A percentile compares a stretch with the other conserved stretches of the same genome.
Conservation (phyloP, 345 rosid genomes). For the Passiflora organensis region DNA sequence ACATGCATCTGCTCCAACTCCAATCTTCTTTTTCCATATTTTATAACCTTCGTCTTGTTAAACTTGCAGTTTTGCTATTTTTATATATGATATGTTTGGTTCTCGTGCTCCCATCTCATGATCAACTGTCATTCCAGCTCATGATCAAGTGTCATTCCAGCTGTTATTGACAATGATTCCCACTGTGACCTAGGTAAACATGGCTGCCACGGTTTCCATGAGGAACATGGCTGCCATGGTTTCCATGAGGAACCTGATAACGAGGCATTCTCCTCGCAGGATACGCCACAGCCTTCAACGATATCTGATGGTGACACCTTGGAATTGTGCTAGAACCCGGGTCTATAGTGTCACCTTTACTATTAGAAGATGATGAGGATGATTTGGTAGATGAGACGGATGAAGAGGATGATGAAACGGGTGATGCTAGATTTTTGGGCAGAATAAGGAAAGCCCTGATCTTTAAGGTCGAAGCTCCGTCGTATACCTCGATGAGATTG, state of each 20-base stretch:
- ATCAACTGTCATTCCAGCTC: neutral
- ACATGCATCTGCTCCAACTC: conserved; percentile 2
- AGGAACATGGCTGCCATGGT: conserved; percentile 43
- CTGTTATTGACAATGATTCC: conserved; percentile 61
- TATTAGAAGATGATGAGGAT: conserved; percentile 39
- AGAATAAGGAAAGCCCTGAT: conserved; percentile 75
- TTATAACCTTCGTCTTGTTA: neutral
- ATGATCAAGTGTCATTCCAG: neutral
- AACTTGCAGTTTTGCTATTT: neutral
- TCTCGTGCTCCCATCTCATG: too few species aligned
- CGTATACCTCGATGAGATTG: conserved; percentile 89
- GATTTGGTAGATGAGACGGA: conserved; percentile 17
- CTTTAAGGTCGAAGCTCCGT: conserved; percentile 50
- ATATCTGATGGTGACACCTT: conserved; percentile 23
- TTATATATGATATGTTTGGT: conserved; percentile 2
- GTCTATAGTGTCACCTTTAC: conserved; percentile 6
- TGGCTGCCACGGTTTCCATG: conserved; percentile 44
- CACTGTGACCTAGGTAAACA: conserved; percentile 49
- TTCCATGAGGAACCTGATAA: conserved; percentile 3
- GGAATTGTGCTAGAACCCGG: conserved; percentile 27
- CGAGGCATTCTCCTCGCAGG: conserved; percentile 16
- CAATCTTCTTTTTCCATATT: neutral
- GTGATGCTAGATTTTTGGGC: conserved; percentile 31
- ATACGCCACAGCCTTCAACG: conserved; percentile 23
- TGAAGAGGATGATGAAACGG: conserved; percentile 5